Conservation (phyloP, 176 grass and related monocot species). For the Puya raimondii region DNA sequence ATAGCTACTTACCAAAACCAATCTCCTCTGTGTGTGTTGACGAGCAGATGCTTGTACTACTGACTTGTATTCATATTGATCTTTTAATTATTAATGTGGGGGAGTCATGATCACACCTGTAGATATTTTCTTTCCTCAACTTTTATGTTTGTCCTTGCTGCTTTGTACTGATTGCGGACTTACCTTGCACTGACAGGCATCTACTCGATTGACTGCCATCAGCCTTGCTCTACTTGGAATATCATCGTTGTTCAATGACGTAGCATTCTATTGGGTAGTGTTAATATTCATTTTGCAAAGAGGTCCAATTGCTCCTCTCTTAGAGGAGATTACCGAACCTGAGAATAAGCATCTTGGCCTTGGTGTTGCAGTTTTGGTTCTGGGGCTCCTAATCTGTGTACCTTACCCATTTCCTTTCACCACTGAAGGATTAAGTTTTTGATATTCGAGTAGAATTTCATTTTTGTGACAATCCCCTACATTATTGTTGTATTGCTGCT, state of each 20-base stretch:
- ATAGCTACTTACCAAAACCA: too few relatives aligned
- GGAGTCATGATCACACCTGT: background rate
- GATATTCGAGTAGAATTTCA: conserved; percentile 29
- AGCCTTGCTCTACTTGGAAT: conserved; percentile 68
- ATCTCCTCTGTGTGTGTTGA: too few relatives aligned
- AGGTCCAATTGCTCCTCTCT: conserved; percentile 71
- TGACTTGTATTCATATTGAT: background rate
- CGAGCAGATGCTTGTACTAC: too few relatives aligned
- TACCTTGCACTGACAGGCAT: conserved; percentile 36
- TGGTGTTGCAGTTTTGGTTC: conserved; percentile 49
- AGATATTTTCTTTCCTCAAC: background rate
- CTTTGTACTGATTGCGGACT: background rate
- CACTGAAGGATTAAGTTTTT: conserved; percentile 42
- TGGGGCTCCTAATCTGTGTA: conserved; percentile 63
- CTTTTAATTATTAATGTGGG: background rate
- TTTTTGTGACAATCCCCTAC: background rate
- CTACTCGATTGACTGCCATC: conserved; percentile 39
- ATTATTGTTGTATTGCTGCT: background rate
- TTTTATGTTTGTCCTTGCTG: background rate
- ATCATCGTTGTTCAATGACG: conserved; percentile 63
- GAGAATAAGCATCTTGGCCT: conserved; percentile 44
- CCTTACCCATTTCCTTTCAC: conserved; percentile 89
- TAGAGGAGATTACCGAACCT: conserved; percentile 76
- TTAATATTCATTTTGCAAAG: conserved; percentile 93
- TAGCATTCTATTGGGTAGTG: conserved; percentile 79